These are phyloP conservation scores for Paraurostyla sp. DNA, from an alignment of 73 alveolate species.

Conservation along the genomic window DNA sequence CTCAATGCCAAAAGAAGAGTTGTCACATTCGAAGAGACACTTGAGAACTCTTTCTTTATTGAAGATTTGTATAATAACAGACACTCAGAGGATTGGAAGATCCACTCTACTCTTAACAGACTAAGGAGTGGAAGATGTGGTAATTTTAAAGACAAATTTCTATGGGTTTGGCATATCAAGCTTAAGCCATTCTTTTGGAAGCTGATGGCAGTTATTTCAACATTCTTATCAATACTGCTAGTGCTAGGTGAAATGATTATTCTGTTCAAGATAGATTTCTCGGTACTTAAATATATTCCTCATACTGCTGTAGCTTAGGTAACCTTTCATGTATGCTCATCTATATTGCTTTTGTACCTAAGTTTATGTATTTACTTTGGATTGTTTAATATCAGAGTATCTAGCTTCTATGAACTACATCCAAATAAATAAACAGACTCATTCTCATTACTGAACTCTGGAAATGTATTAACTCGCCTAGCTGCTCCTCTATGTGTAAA, in stretches of 20 bases:
- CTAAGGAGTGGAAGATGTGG: conserved; percentile 29
- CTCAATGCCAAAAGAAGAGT: not conserved
- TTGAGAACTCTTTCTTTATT: conserved; percentile 20
- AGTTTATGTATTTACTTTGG: conserved; percentile 58
- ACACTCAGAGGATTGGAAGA: not conserved
- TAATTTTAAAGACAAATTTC: not conserved
- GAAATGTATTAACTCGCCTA: conserved; percentile 53
- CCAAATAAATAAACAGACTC: conserved; percentile 73
- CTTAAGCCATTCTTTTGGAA: not conserved
- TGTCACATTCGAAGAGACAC: conserved; percentile 7
- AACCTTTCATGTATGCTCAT: not conserved
- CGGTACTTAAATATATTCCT: not conserved
- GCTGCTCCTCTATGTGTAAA: conserved; percentile 68
- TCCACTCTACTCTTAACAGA: not conserved
- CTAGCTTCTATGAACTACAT: conserved; percentile 68
- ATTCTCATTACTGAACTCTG: conserved; percentile 55
- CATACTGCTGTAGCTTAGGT: not conserved
- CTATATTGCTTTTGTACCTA: conserved; percentile 26
- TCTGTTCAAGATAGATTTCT: not conserved
- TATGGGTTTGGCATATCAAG: not conserved
- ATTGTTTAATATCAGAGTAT: conserved; percentile 61
- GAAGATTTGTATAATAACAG: conserved; percentile 13
- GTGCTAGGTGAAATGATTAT: conserved; percentile 45
- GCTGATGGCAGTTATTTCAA: not conserved
- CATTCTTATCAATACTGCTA: not conserved